These are phyloP conservation scores for Paecilomyces niveus DNA, from an alignment of 2,329 filamentous ascomycete species.

Conservation along the genomic window DNA sequence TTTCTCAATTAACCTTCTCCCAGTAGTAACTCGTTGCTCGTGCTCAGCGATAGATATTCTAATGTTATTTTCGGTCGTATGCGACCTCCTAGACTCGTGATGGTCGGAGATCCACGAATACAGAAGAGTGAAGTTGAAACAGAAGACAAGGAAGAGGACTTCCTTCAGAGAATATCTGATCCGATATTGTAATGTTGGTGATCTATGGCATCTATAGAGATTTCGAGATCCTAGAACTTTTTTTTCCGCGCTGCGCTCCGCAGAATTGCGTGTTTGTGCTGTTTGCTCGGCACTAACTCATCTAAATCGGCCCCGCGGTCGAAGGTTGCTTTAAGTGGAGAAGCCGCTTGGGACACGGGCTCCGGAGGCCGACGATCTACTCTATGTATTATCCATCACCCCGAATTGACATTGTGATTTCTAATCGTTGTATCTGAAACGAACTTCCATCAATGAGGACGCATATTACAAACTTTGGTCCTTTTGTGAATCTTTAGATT, in stretches of 20 bases:
- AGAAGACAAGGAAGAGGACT: neutral
- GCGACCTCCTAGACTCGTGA: neutral
- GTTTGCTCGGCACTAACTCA: neutral
- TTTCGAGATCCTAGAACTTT: constrained; percentile 1
- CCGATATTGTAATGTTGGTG: neutral
- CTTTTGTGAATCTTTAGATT: no score
- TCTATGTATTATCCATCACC: no score
- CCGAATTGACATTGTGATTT: no score
- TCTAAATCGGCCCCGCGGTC: neutral
- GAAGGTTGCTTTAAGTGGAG: neutral
- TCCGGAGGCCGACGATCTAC: neutral
- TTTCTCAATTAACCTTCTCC: neutral
- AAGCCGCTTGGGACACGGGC: no score
- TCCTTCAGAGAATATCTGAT: neutral
- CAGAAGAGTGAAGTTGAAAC: neutral
- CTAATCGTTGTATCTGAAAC: no score
- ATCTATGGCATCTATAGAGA: neutral
- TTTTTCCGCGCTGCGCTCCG: neutral
- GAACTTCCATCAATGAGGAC: no score
- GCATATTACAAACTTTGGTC: no score
- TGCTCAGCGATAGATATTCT: neutral
- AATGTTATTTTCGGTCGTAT: no score
- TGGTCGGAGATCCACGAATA: neutral
- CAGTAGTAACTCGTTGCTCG: neutral
- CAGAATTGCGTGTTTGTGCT: neutral